Conservation (phyloP, 768 basidiomycete species). For the Albatrellus ellisii region DNA sequence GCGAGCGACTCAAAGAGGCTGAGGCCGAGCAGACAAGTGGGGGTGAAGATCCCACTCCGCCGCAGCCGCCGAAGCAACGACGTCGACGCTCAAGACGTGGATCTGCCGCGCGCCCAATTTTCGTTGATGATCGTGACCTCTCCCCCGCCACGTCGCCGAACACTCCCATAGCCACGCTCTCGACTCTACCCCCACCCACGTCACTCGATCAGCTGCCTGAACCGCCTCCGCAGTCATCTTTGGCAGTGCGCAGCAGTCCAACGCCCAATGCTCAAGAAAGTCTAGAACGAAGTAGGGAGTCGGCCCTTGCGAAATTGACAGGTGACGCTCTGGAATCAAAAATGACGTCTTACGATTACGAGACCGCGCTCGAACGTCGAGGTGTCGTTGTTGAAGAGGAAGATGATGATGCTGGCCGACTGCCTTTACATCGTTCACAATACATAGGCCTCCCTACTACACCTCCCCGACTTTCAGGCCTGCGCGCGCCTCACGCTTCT, state of each 20-base stretch:
- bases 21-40: constrained; percentile 53
- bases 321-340: constrained; percentile 6
- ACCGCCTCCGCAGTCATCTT: neutral
- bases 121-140: constrained; percentile 21
- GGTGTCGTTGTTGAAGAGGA: constrained; percentile 13
- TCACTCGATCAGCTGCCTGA: constrained; percentile 10
- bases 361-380: constrained; percentile 9
- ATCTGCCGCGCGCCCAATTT: constrained; percentile 12
- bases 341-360: constrained; percentile 7
- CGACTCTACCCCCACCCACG: constrained; percentile 7
- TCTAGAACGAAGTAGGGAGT: constrained; percentile 12
- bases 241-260: constrained; percentile 10
- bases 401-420: constrained; percentile 15
- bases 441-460: constrained; percentile 26
- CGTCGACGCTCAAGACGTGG: constrained; percentile 12
- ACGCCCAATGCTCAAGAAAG: constrained; percentile 12
- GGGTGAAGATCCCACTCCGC: constrained; percentile 31
- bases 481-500: constrained; percentile 34
- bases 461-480: constrained; percentile 20
- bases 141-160: constrained; percentile 14
- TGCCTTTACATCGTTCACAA: constrained; percentile 26
- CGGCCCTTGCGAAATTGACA: constrained; percentile 11
- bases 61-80: constrained; percentile 4
- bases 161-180: constrained; percentile 9
- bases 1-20: constrained; percentile 43